Conservation (phyloP, 1,139 yeast genomes). For the Geotrichum australiense region DNA sequence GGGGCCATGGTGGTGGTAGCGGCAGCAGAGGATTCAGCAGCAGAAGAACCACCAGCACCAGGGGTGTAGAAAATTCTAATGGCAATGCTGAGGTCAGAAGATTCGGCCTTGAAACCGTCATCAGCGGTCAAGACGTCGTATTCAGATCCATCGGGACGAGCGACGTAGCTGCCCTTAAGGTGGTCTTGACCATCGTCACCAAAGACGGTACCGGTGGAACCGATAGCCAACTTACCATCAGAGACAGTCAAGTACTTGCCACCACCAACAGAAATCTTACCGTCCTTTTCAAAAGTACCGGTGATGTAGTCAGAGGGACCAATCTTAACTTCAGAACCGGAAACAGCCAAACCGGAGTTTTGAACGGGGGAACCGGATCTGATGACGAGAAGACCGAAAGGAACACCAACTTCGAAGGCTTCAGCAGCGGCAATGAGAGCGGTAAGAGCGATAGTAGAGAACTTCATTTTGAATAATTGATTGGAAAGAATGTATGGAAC, state of each 20-base stretch:
- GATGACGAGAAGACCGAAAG: conserved; percentile 10
- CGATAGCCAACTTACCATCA: neutral
- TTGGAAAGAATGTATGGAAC: too few species aligned
- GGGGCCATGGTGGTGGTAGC: too few species aligned
- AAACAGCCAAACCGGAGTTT: neutral
- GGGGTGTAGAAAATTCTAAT: neutral
- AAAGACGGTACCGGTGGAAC: neutral
- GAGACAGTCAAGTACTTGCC: conserved; percentile 2
- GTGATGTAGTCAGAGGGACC: neutral
- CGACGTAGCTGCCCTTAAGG: neutral
- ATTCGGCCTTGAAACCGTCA: too few species aligned
- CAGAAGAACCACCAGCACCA: neutral
- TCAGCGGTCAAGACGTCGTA: too few species aligned
- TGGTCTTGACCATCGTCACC: conserved; percentile 3
- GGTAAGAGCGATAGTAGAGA: neutral
- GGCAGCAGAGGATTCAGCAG: too few species aligned
- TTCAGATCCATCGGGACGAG: neutral
- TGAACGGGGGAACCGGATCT: conserved; percentile 7
- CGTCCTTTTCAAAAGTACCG: conserved; percentile 7
- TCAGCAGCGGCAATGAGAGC: conserved; percentile 3
- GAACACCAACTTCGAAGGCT: neutral
- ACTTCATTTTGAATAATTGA: conserved; percentile 11
- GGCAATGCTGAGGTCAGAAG: neutral
- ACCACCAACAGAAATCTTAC: conserved; percentile 2
- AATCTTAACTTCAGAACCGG: neutral